Evolutionary conservation across 257 asterid genomes (phyloP), one percentile per base, ranked within the genome.

Genomic region (Nicotiana obtusifolia): DNA sequence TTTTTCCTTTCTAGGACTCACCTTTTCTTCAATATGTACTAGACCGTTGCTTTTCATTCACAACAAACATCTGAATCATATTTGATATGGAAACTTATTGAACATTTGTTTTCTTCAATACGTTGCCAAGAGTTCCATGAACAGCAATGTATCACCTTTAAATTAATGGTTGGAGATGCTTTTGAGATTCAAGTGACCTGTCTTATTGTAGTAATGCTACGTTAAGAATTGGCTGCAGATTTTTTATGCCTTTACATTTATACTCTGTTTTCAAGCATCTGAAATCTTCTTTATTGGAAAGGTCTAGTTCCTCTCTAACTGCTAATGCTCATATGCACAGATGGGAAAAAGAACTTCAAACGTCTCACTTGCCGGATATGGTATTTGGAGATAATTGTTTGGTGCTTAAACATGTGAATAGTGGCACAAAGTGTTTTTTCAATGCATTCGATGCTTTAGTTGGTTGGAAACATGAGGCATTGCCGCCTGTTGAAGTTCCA

Each of bases 401-500:
- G 89, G 80, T 87, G 86, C 92, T 94, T 82, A 92, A 90, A 83
- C 98, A 96, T 83, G 81, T 86, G 86, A 86, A 81, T 76, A 94
- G 93, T 84, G 98, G 98, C 69, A 78, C 88, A 56, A 91, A 71
- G 84, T 77, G 94, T 81, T 88, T 89, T 88, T 96, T 94, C 83
- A 90, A 92, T 80, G 97, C 99, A 81, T 92, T 93, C 82, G 99
- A 94, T 89, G 98, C 99, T 84, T 88, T 96, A 47, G 85, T 88
- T 78, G 97, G 93, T 82, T 96, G 98, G 99, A 96, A 93, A 93
- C 86, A 86, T 79, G 98, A 91, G 84, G 90, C 91, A 44, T 82
- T 96, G 84, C 97, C 98, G 71, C 99, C 98, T 5, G 99, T 96
- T 90, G 98, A 94, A 89, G 97, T 96, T 88, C 98, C 98, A 53